These are phyloP conservation scores for Pseudonitzschia pungens DNA, from an alignment of 108 stramenopile species.

Conservation along the genomic window DNA sequence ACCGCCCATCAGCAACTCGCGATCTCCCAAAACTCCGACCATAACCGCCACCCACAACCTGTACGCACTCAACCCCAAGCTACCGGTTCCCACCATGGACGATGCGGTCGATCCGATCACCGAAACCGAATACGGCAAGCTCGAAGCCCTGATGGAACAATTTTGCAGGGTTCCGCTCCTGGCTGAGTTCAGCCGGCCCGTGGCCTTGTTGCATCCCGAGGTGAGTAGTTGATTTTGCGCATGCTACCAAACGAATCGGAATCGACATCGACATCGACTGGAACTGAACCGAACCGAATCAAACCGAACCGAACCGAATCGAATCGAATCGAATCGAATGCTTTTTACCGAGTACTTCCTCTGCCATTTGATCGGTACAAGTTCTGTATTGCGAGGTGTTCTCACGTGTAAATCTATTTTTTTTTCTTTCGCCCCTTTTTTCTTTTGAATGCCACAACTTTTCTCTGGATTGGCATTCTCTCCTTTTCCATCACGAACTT, in stretches of 20 bases:
- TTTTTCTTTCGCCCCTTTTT: background rate
- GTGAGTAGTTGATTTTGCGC: too few species aligned
- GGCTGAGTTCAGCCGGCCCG: conserved; percentile 87
- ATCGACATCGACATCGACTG: too few species aligned
- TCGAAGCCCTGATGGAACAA: conserved; percentile 69
- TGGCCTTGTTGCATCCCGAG: conserved; percentile 84
- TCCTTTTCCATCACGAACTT: background rate
- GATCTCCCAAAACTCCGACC: background rate
- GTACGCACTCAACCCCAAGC: background rate
- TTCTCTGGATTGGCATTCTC: too few species aligned
- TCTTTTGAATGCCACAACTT: background rate
- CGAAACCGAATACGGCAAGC: conserved; percentile 68
- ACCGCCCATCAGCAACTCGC: background rate
- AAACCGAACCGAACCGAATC: background rate
- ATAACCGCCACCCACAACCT: background rate
- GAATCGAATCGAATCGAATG: too few species aligned
- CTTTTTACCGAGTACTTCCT: too few species aligned
- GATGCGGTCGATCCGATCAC: conserved; percentile 65
- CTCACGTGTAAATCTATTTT: background rate
- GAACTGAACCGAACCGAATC: too few species aligned
- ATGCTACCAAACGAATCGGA: too few species aligned
- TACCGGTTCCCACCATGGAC: conserved; percentile 48
- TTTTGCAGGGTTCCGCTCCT: conserved; percentile 86
- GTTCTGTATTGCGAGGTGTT: background rate
- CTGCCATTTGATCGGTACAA: too few species aligned